Percentiles rank a stretch among this genome's conserved stretches.
These are phyloP conservation scores for Cudoniella acicularis DNA, from an alignment of 495 filamentous ascomycete genomes.

Conservation along the genomic window DNA sequence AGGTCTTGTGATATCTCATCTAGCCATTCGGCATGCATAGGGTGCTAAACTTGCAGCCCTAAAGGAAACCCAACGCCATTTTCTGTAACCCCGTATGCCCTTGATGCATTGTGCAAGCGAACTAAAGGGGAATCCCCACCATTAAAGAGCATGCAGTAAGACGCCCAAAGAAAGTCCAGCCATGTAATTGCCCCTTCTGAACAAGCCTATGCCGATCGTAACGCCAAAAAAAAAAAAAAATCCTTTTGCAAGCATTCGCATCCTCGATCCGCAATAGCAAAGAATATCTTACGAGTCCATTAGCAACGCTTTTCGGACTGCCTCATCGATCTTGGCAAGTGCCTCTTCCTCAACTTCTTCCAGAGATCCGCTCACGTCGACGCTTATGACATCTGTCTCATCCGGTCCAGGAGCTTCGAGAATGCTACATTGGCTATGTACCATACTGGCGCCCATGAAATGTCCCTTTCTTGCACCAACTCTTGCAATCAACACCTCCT, in stretches of 20 bases:
- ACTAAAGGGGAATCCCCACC: neutral
- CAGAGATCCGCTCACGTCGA: constrained; percentile 68
- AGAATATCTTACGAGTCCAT: constrained; percentile 3
- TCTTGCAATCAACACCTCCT: constrained; percentile 68
- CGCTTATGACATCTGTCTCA: constrained; percentile 79
- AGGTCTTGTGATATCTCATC: neutral
- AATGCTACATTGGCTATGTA: constrained; percentile 83
- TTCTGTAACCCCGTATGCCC: neutral
- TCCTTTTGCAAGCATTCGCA: no score
- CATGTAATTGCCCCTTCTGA: neutral
- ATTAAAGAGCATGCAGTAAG: neutral
- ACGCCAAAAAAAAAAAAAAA: neutral
- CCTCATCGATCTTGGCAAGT: constrained; percentile 45
- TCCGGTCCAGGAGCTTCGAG: constrained; percentile 75
- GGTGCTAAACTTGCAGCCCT: neutral
- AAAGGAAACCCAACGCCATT: neutral
- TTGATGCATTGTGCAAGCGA: neutral
- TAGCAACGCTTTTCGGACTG: constrained; percentile 10
- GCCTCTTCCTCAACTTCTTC: constrained; percentile 66
- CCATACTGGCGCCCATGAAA: constrained; percentile 98
- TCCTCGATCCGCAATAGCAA: neutral
- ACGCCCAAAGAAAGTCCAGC: neutral
- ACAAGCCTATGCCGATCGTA: neutral
- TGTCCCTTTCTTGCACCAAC: constrained; percentile 73
- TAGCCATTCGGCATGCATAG: neutral